Evolutionary conservation across 2,329 filamentous ascomycete species (phyloP).

Genomic region (Diplocarpon mali): DNA sequence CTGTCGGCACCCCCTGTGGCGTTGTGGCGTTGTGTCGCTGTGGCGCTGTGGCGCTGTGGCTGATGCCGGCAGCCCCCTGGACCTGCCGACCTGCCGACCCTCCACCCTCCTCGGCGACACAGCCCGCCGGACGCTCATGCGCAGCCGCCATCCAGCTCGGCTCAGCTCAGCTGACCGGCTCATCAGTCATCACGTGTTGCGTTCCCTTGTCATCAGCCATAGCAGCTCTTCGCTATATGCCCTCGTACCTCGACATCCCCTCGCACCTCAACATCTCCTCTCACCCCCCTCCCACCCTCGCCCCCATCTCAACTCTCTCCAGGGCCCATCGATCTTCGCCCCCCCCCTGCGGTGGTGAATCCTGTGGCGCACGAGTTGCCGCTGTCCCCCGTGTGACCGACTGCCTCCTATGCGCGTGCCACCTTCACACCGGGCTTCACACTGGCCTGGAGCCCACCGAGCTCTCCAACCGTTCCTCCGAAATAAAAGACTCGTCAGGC

Average conservation of each 20-base stretch:
- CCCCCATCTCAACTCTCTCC: neutral
- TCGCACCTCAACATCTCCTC: neutral
- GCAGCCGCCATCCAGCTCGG: neutral
- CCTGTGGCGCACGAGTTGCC: constrained; percentile 9
- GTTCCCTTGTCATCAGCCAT: too few relatives aligned
- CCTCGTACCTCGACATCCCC: neutral
- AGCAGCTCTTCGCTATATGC: neutral
- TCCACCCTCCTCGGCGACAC: too few relatives aligned
- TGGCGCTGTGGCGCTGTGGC: too few relatives aligned
- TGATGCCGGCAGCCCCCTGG: too few relatives aligned
- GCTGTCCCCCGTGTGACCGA: constrained; percentile 20
- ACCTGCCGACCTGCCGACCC: too few relatives aligned
- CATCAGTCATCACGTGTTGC: neutral
- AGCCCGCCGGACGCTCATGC: too few relatives aligned
- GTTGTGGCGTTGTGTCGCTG: too few relatives aligned
- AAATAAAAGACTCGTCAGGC: neutral
- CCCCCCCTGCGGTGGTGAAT: neutral
- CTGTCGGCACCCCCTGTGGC: too few relatives aligned
- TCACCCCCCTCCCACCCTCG: neutral
- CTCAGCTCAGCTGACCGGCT: neutral
- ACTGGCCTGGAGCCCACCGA: neutral
- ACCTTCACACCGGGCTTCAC: constrained; percentile 5
- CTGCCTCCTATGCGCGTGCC: constrained; percentile 19
- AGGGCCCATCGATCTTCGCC: neutral
- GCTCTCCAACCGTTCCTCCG: too few relatives aligned